Base-by-base conservation (phyloP, 352 stramenopile species). In the Phytophthora hibernalis region DNA sequence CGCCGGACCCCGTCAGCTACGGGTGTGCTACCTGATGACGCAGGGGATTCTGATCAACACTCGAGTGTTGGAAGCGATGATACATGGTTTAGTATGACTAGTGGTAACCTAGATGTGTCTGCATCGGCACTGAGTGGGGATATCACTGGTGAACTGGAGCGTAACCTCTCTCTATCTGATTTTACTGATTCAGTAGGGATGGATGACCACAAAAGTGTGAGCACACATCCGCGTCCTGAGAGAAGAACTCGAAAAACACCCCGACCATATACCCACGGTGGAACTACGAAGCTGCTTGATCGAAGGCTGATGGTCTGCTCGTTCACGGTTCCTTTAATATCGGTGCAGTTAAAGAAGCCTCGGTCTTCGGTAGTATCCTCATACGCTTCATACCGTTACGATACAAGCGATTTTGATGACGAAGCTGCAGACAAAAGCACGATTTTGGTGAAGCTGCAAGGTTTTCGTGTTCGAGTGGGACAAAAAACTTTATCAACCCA, bases 51-150 rank as follows among this genome's bases (percentile, higher is more conserved):
- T 0, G 87, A 91, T 37, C 74, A 66, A 51, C 74, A 85, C 24
- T 93, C 87, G 20, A 92, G 86, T 59, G 83, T 86, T 43, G 82
- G 83, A 30, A 96, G 89, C 76, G 89, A 96, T 55, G 89, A 96
- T 47, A 95, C 89, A 0, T 96, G 89, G 89, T 96, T 96, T 64
- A 96, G 89, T 42, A 92, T 96, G 49, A 80, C 85, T 13, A 93
- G 82, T 45, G 83, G 80, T 15, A 91, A 83, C 28, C 54, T 84
- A 22, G 83, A 91, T 50, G 52, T 69, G 54, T 79, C 56, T 44
- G 22, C 50, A 43, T 68, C 54, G 22, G 37, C 44, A 8, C 30
- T 66, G 24, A 71, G 53, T 24, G 61, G 66, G 12, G 61, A 69
- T 54, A 22, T 31, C 47, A 20, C 38, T 22, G 22, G 21, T 16